Evolutionary conservation across 257 asterid species (phyloP), one percentile per base, ranked within the genome.

Genomic region (Nemophila menziesii): DNA sequence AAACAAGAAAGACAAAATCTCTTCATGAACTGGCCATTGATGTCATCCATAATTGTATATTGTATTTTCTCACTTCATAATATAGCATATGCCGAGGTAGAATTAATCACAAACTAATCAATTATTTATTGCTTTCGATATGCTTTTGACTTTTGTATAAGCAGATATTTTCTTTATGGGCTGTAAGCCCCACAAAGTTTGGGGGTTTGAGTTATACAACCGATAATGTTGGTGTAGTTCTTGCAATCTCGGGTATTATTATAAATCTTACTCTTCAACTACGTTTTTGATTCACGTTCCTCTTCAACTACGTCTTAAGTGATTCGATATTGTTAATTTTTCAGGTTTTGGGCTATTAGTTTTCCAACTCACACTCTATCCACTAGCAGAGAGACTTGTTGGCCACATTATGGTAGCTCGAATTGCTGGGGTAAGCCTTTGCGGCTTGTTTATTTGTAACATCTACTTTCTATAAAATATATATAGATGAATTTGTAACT

Each of bases 141-240:
- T n/a, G n/a, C n/a, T n/a, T n/a, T n/a, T 1, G 4, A 20, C 24
- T 12, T 19, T 39, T 40, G 9, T 24, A 15, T 47, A 36, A 37
- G 19, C 47, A 86, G 95, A 86, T 83, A 73, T 87, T 87, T 60
- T 73, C 97, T 11, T 54, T 87, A 51, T 87, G 97, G 97, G 83
- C 97, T 14, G 93, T 68, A 43, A 87, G 86, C 58, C 75, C 97
- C 22, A 69, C 39, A 55, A 80, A 64, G 64, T 63, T 73, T 5
- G 93, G 89, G 38, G 95, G 97, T 14, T 66, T 87, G 54, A 65
- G 79, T 50, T 77, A 60, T 50, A 60, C 68, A 57, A 71, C 94
- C 18, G 48, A 79, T 27, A 77, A 66, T 56, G 89, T 86, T 36
- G 96, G 96, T 63, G 71, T 52, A 68, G 78, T 86, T 66, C 76